Base-by-base conservation (phyloP, 768 basidiomycete genomes). In the Boletellus ananas region DNA sequence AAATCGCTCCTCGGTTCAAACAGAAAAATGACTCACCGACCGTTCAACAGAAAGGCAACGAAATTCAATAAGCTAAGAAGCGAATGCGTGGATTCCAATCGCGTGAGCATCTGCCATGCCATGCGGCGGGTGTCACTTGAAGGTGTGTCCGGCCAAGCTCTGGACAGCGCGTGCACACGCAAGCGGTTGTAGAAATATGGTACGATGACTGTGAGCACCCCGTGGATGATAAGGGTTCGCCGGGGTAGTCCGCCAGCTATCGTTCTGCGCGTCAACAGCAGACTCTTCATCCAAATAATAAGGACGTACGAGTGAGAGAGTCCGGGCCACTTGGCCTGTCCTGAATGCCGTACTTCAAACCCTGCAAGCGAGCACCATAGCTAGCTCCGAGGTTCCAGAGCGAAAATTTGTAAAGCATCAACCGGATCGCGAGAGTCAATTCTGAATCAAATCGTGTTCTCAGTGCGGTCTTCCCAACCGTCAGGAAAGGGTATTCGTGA, bases 61-160 rank as follows among this genome's bases (percentile, higher is more conserved):
- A 96, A 94, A 59, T 85, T 94, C n/a, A 78, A 51, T 27, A 95
- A 72, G 25, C 81, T 77, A 37, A 86, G 65, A 14, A 81, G 64
- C 5, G 80, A 75, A 52, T 91, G 81, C 0, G 75, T 60, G 6
- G 87, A 82, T 72, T 95, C 92, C 1, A 85, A 55, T 36, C 77
- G 75, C 14, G 78, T 78, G 12, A 95, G 71, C 0, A 75, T 43
- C 47, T 79, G 79, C 93, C 92, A 95, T 39, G 80, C 75, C 63
- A 78, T 83, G 31, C 87, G 80, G 35, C 88, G 77, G 54, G 73
- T 72, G 68, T 94, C 89, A 38, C 81, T 84, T 25, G 85, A 81
- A 3, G 94, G 94, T 3, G 87, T 80, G 64, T 96, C 94, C 1
- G 93, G 92, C 94, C 94, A 96, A 37, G 93, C 84, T 54, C 74